These are phyloP conservation scores for Nothomitra cinnamomea DNA, from an alignment of 2,329 filamentous ascomycete species.

Conservation along the genomic window DNA sequence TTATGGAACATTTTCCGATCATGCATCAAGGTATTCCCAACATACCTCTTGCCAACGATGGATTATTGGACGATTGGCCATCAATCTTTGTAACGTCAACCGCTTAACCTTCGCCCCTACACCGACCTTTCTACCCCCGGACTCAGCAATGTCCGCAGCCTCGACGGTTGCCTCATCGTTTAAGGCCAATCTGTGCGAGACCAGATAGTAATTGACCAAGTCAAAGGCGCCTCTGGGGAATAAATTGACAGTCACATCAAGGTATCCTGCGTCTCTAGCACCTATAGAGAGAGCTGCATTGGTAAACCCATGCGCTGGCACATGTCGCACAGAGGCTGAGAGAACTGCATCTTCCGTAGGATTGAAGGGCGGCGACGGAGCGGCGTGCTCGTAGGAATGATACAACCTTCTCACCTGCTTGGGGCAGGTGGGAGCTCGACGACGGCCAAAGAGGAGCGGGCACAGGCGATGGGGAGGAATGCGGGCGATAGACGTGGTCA, in stretches of 20 bases:
- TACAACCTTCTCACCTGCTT: conserved; percentile 25
- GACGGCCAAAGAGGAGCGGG: conserved; percentile 9
- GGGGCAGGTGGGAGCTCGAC: conserved; percentile 10
- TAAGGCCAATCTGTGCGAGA: conserved; percentile 46
- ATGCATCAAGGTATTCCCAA: conserved; percentile 7
- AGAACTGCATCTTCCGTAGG: conserved; percentile 60
- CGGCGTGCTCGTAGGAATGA: conserved; percentile 57
- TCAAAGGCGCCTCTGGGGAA: conserved; percentile 68
- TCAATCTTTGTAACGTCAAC: conserved; percentile 60
- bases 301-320: conserved; percentile 73
- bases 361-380: conserved; percentile 44
- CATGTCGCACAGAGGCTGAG: conserved; percentile 58
- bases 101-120: conserved; percentile 49
- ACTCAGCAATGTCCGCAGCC: conserved; percentile 14
- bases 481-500: background rate
- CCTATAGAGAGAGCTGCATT: conserved; percentile 54
- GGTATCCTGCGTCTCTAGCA: conserved; percentile 68
- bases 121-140: conserved; percentile 20
- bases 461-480: background rate
- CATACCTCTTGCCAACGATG: conserved; percentile 73
- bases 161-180: conserved; percentile 23
- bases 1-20: background rate
- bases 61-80: conserved; percentile 56
- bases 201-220: conserved; percentile 62
- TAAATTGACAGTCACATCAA: conserved; percentile 70